Percentiles rank a stretch among this genome's conserved stretches.
These are phyloP conservation scores for Neonectria sp. DNA, from an alignment of 2,329 filamentous ascomycete species.

Conservation along the genomic window DNA sequence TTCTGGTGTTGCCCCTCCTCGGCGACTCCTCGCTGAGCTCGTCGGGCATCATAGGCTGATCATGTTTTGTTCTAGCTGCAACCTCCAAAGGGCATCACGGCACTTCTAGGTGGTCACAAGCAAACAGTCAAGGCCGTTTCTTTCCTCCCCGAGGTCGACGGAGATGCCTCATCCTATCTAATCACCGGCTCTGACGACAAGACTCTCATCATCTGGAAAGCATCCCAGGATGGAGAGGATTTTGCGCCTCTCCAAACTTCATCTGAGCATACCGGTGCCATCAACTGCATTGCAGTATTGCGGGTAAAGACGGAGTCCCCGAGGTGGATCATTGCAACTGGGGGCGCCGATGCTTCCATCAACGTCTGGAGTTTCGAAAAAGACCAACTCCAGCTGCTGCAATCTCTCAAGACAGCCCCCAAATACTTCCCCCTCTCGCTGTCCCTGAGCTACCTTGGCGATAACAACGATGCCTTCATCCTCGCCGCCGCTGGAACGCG, in stretches of 20 bases:
- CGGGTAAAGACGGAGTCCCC: conserved; percentile 46
- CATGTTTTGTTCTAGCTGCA: conserved; percentile 50
- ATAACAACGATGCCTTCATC: conserved; percentile 68
- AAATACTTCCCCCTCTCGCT: conserved; percentile 87
- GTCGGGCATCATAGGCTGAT: conserved; percentile 8
- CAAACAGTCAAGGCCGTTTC: conserved; percentile 87
- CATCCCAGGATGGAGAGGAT: conserved; percentile 41
- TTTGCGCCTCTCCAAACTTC: conserved; percentile 65
- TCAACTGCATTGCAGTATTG: conserved; percentile 77
- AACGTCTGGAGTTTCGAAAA: conserved; percentile 77
- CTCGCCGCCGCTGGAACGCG: conserved; percentile 91
- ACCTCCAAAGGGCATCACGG: conserved; percentile 70
- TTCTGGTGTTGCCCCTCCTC: conserved; percentile 31
- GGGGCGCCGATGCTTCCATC: conserved; percentile 83
- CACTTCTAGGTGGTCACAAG: conserved; percentile 81
- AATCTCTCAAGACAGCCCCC: conserved; percentile 81
- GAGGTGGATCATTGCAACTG: conserved; percentile 77
- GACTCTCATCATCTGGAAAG: conserved; percentile 80
- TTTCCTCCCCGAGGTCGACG: conserved; percentile 73
- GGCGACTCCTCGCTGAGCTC: not conserved
- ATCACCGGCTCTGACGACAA: conserved; percentile 88
- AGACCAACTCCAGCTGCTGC: conserved; percentile 67
- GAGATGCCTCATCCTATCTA: conserved; percentile 69
- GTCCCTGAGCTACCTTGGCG: conserved; percentile 75
- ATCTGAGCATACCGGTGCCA: conserved; percentile 78